Evolutionary conservation across 352 stramenopile species (phyloP).

Genomic region (Phytophthora ohioensis): DNA sequence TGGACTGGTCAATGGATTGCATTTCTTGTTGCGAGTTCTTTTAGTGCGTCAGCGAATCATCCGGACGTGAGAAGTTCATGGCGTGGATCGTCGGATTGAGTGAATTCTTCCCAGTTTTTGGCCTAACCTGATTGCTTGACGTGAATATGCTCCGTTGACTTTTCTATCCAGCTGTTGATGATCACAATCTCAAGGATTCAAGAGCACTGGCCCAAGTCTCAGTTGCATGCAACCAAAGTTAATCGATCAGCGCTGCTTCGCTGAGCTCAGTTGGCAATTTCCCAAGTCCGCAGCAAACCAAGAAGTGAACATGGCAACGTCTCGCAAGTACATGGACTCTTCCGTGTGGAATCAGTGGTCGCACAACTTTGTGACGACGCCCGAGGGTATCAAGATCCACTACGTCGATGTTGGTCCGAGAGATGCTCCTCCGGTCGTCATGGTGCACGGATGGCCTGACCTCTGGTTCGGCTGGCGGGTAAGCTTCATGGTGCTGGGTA

Average conservation of each 20-base stretch:
- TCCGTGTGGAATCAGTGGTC: conserved; percentile 45
- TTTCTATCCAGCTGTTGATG: conserved; percentile 22
- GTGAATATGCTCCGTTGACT: conserved; percentile 14
- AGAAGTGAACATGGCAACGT: conserved; percentile 22
- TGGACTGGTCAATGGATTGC: conserved; percentile 39
- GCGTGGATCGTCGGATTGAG: neutral
- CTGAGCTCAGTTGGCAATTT: conserved; percentile 28
- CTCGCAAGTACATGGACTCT: conserved; percentile 26
- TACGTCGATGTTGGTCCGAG: conserved; percentile 58
- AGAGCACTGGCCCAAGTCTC: neutral
- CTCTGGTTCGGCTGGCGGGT: conserved; percentile 70
- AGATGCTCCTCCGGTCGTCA: conserved; percentile 57
- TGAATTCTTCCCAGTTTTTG: conserved; percentile 5
- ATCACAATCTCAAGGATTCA: conserved; percentile 21
- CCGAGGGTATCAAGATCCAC: conserved; percentile 51
- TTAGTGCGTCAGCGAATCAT: conserved; percentile 37
- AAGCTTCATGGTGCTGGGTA: conserved; percentile 7
- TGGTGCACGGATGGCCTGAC: conserved; percentile 74
- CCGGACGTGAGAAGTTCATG: conserved; percentile 14
- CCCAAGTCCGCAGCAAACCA: conserved; percentile 25
- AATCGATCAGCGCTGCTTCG: conserved; percentile 20
- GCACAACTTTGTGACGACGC: conserved; percentile 44
- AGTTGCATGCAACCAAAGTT: conserved; percentile 6
- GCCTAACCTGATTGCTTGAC: conserved; percentile 32
- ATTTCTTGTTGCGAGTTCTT: conserved; percentile 24